Conservation (phyloP, 1,284 basidiomycete species). For the Chalciporus piperatoides region DNA sequence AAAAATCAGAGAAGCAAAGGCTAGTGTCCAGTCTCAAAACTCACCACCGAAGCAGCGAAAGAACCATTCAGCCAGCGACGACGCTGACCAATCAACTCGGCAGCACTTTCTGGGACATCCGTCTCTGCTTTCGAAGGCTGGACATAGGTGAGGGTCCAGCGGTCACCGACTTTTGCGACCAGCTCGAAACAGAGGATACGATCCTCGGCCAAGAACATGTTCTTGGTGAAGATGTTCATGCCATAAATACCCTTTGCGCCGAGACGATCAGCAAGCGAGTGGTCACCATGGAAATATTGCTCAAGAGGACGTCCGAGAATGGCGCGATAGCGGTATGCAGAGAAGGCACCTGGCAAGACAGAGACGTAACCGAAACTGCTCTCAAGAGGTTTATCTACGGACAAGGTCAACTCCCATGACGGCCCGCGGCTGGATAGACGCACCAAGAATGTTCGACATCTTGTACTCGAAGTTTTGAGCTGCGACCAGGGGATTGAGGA, state of each 20-base stretch:
- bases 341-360: conserved; percentile 95
- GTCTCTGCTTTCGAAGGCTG: conserved; percentile 96
- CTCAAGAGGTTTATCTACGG: conserved; percentile 84
- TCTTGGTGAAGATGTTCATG: conserved; percentile 98
- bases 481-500: conserved; percentile 91
- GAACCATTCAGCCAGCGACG: conserved; percentile 97
- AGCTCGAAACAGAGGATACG: conserved; percentile 97
- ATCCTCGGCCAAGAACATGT: conserved; percentile 95
- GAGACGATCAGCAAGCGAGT: conserved; percentile 88
- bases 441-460: conserved; percentile 92
- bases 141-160: conserved; percentile 92
- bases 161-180: conserved; percentile 83
- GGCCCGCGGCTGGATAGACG: conserved; percentile 12
- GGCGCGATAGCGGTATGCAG: conserved; percentile 88
- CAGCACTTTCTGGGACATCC: conserved; percentile 87
- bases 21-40: conserved; percentile 27
- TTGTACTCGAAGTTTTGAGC: conserved; percentile 99
- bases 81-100: conserved; percentile 92
- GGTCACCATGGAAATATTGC: conserved; percentile 99
- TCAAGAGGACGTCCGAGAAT: conserved; percentile 91
- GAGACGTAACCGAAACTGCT: conserved; percentile 95
- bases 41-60: conserved; percentile 90
- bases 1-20: neutral
- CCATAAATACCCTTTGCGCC: conserved; percentile 94
- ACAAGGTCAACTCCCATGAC: conserved; percentile 4